Conservation (phyloP, 2,329 filamentous ascomycete species). For the Fusarium sp. region DNA sequence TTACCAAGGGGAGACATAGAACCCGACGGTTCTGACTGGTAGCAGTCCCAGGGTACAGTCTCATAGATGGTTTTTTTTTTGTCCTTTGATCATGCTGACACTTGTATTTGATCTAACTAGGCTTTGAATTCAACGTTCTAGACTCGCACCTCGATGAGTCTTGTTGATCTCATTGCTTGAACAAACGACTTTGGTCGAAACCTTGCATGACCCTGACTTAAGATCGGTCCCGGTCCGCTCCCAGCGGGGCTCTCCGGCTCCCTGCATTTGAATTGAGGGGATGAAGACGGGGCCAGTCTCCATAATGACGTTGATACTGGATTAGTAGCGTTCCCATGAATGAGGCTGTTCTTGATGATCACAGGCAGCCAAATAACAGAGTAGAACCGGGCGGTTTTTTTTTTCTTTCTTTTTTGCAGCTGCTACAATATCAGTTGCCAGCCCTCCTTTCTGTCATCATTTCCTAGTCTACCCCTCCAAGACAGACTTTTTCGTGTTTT, state of each 20-base stretch:
- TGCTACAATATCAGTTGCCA: slow-evolving; percentile 27
- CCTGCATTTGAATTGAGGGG: slow-evolving; percentile 31
- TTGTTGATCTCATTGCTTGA: slow-evolving; percentile 17
- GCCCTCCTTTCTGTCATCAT: slow-evolving; percentile 1
- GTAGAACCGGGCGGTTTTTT: background rate
- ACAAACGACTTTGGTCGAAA: slow-evolving; percentile 14
- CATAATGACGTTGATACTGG: slow-evolving; percentile 45
- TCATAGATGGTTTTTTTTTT: slow-evolving; percentile 1
- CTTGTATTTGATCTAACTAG: background rate
- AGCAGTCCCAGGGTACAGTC: background rate
- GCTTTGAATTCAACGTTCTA: background rate
- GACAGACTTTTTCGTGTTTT: slow-evolving; percentile 11
- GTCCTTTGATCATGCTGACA: background rate
- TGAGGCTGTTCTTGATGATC: slow-evolving; percentile 2
- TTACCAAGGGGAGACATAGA: slow-evolving; percentile 35
- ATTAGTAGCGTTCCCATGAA: slow-evolving; percentile 19
- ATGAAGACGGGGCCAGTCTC: slow-evolving; percentile 23
- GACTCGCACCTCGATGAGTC: background rate
- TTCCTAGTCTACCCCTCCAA: slow-evolving; percentile 8
- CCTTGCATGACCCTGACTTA: slow-evolving; percentile 36
- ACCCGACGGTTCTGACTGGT: slow-evolving; percentile 29
- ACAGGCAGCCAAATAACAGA: background rate
- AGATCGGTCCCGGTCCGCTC: slow-evolving; percentile 43
- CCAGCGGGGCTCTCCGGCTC: slow-evolving; percentile 43
- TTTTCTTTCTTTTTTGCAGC: slow-evolving; percentile 4